Percentiles rank a stretch among this genome's conserved stretches.
These are phyloP conservation scores for Spergularia azorica DNA, from an alignment of 179 eudicot genomes.

Conservation along the genomic window DNA sequence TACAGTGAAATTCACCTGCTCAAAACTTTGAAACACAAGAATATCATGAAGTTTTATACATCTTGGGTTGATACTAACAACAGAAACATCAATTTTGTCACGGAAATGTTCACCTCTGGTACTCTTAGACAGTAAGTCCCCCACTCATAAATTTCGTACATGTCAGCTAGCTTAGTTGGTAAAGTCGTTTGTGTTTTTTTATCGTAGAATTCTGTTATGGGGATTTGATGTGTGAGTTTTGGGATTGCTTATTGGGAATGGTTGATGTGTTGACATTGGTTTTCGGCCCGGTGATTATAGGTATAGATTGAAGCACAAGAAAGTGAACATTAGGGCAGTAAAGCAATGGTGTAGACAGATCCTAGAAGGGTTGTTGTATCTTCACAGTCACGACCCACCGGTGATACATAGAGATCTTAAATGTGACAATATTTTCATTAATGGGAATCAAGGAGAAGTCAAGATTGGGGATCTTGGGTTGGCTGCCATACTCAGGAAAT, in stretches of 20 bases:
- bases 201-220: neutral
- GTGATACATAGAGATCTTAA: slow-evolving; percentile 76
- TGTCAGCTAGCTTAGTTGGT: neutral
- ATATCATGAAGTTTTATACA: slow-evolving; percentile 36
- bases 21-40: slow-evolving; percentile 34
- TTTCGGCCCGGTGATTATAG: slow-evolving; percentile 16
- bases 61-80: slow-evolving; percentile 37
- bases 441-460: slow-evolving; percentile 83
- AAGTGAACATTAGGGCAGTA: slow-evolving; percentile 35
- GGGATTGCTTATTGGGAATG: neutral
- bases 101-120: slow-evolving; percentile 42
- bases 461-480: slow-evolving; percentile 92
- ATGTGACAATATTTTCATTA: slow-evolving; percentile 79
- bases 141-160: neutral
- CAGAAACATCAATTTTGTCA: slow-evolving; percentile 36
- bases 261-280: slow-evolving; percentile 4
- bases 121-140: slow-evolving; percentile 37
- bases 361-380: slow-evolving; percentile 35
- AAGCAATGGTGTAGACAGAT: slow-evolving; percentile 43
- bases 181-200: neutral
- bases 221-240: neutral
- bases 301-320: slow-evolving; percentile 39
- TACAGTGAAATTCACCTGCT: slow-evolving; percentile 37
- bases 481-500: slow-evolving; percentile 76
- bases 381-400: slow-evolving; percentile 40